phyloP scores from a whole-genome alignment of 805 yeast genomes.

The Saccharomycopsis olivae region DNA sequence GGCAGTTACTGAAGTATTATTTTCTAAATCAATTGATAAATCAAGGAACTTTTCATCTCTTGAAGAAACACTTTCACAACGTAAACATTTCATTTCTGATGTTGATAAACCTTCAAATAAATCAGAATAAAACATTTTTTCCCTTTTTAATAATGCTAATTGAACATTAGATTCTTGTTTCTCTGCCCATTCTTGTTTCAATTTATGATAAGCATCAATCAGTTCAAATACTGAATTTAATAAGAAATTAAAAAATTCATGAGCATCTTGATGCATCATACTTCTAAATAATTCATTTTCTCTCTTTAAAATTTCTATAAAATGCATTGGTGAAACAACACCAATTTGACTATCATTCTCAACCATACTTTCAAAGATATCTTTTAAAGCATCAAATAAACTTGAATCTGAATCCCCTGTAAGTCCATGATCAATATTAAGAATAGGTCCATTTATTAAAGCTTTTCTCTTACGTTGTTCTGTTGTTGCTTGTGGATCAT shows the following conservation, averaged over 20 bases:
- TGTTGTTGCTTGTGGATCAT: constrained; percentile 34
- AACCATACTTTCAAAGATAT: constrained; percentile 72
- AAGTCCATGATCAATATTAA: constrained; percentile 66
- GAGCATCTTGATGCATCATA: constrained; percentile 97
- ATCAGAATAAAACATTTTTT: constrained; percentile 44
- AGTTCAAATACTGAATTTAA: constrained; percentile 54
- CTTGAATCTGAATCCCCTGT: constrained; percentile 39
- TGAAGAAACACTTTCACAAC: constrained; percentile 74
- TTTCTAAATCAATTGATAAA: constrained; percentile 73
- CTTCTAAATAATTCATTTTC: constrained; percentile 81
- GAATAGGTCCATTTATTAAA: constrained; percentile 66
- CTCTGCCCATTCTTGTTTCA: constrained; percentile 5
- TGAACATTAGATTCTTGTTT: background rate
- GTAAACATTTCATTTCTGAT: constrained; percentile 79
- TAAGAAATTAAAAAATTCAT: constrained; percentile 84
- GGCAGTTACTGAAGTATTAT: constrained; percentile 62
- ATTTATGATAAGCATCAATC: constrained; percentile 25
- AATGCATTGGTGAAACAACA: constrained; percentile 70
- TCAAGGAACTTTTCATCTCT: constrained; percentile 84
- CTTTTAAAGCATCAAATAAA: constrained; percentile 63
- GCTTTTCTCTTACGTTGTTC: constrained; percentile 78
- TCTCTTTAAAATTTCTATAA: constrained; percentile 65
- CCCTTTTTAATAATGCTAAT: background rate
- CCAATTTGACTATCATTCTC: constrained; percentile 66
- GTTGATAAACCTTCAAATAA: constrained; percentile 80